Base-by-base conservation (phyloP, 768 basidiomycete genomes). In the Lactifluus volemus region DNA sequence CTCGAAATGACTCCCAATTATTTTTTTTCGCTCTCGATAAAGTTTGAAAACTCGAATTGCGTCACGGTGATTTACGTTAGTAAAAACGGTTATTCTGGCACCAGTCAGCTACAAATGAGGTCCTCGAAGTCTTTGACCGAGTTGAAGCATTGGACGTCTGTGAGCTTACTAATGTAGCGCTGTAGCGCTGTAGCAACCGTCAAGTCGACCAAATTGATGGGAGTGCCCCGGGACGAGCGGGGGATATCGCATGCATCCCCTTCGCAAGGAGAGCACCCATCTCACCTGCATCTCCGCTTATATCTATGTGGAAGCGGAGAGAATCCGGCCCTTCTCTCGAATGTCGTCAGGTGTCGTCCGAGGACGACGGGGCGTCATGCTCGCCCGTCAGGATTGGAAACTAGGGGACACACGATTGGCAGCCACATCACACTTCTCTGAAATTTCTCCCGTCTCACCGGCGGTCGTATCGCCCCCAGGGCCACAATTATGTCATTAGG, bases 291-390 rank as follows among this genome's bases (percentile, higher is more conserved):
- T 29, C 39, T 62, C 61, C 51, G 55, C 61, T 48, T 11, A 42
- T 36, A 9, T 38, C 45, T 52, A n/a, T 53, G 60, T 38, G 39
- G 53, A 60, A 60, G 59, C 59, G 52, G 52, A 49, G 39, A 39
- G 45, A 48, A 52, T 53, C 50, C 56, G 61, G 56, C 47, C 12
- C 41, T 58, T 62, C 51, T 52, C 38, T 45, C 55, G 45, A 41
- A 49, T 62, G 61, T 58, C 51, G 51, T 58, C 55, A 56, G 45
- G 60, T 61, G 55, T 58, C 50, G 49, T 62, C 61, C 61, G 61
- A 52, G 56, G 61, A 53, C 61, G 61, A 62, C 61, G 61, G 61
- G 55, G 44, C 51, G 41, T 62, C 55, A 61, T 36, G 55, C 25
- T 48, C 45, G 19, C 36, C 19, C 36, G 51, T 45, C 36, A 51